Conservation (phyloP, 176 grass and related monocot genomes). For the Aegilops tauschii region DNA sequence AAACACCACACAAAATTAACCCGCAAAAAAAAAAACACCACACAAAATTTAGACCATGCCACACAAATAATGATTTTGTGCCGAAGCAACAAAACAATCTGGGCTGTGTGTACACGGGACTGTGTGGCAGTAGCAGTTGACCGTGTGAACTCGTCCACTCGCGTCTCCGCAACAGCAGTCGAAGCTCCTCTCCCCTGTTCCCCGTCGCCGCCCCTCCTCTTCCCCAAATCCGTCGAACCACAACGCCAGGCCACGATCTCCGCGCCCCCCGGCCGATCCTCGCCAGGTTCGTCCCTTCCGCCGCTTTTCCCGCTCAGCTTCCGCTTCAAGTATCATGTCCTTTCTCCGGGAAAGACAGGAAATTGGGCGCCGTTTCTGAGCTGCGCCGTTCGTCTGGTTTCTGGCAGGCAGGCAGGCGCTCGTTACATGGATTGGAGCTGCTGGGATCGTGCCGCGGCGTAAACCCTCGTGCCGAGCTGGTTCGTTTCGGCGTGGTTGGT, state of each 20-base stretch:
- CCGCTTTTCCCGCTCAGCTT: not conserved
- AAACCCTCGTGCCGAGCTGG: constrained; percentile 10
- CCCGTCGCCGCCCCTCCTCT: not conserved
- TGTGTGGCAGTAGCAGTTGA: constrained; percentile 7
- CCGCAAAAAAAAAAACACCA: too few relatives aligned
- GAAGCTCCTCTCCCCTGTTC: not conserved
- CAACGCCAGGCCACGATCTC: not conserved
- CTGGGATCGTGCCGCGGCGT: not conserved
- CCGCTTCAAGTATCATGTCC: not conserved
- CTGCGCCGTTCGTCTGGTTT: not conserved
- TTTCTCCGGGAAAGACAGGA: not conserved
- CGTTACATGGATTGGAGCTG: constrained; percentile 35
- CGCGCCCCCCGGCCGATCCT: not conserved
- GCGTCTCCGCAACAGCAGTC: constrained; percentile 4
- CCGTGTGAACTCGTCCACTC: not conserved
- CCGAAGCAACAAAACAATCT: too few relatives aligned
- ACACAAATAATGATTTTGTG: too few relatives aligned
- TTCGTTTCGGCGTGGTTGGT: not conserved
- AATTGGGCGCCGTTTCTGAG: not conserved
- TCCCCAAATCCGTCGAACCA: constrained; percentile 19
- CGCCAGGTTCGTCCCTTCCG: not conserved
- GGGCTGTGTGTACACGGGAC: not conserved
- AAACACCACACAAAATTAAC: too few relatives aligned
- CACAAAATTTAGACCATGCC: too few relatives aligned
- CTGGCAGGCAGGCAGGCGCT: constrained; percentile 26